Base-by-base conservation (phyloP, 2,329 filamentous ascomycete species). In the Ophiosphaerella herpotricha region DNA sequence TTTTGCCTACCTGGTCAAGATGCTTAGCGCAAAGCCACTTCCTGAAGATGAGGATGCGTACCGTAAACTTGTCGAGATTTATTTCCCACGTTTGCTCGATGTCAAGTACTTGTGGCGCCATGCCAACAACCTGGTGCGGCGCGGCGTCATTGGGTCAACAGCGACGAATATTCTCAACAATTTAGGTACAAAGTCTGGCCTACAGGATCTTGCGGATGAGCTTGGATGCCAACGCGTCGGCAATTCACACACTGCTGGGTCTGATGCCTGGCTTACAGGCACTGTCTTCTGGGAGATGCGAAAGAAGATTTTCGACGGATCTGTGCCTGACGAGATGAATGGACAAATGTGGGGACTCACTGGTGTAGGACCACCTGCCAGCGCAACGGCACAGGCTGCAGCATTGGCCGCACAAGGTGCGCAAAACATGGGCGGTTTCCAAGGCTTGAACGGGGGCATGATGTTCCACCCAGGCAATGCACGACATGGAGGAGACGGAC, bases 81-180 rank as follows among this genome's bases (percentile, higher is more conserved):
- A 93, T 80, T 99, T 99, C 73, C 94, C 94, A 0, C 88, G 87
- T 14, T 85, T 96, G 0, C 96, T 94, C 72, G 94, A 99, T 70
- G 94, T 99, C 61, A 99, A 99, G 77, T 96, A 94, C 72, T 83
- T 99, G 35, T 93, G 97, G 84, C 96, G 96, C 71, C 86, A 91
- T 66, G 91, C 91, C 77, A 68, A 87, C 85, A 67, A 77, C 76
- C 62, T 86, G 80, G 60, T 85, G 82, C 7, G 86, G 84, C 39
- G 76, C 23, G 70, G 73, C 45, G 72, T 72, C 26, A 70, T 71
- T 13, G 68, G 67, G 31, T 67, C 69, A 13, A 62, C 67, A 48
- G 88, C 85, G 13, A 79, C 82, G 21, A 88, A 91, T 67, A 88
- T 96, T 50, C 79, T 97, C 54, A 85, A 88, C 58, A 90, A 90